Percentiles rank a stretch among this genome's conserved stretches.
These are phyloP conservation scores for Myxozyma melibiosi DNA, from an alignment of 805 yeast genomes.

Conservation along the genomic window DNA sequence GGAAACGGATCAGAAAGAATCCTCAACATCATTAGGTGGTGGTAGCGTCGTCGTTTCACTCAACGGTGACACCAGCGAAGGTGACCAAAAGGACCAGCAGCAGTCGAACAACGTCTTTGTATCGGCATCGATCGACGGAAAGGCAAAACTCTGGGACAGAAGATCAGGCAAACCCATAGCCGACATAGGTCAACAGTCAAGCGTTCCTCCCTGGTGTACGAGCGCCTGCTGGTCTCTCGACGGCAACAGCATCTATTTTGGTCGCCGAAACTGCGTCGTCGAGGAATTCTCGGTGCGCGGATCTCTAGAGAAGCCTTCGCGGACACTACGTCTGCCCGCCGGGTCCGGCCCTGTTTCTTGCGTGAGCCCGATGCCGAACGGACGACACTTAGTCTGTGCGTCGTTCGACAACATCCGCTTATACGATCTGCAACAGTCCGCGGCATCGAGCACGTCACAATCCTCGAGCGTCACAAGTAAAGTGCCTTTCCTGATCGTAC, in stretches of 20 bases:
- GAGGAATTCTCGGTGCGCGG: conserved; percentile 48
- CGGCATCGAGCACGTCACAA: conserved; percentile 13
- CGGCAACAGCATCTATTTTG: conserved; percentile 79
- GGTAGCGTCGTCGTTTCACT: conserved; percentile 2
- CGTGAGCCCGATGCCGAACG: conserved; percentile 77
- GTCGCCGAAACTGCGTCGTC: conserved; percentile 75
- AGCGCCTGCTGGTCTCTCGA: conserved; percentile 54
- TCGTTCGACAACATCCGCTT: conserved; percentile 87
- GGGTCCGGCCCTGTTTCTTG: conserved; percentile 91
- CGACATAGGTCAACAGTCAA: conserved; percentile 56
- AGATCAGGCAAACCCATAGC: conserved; percentile 52
- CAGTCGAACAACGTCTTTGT: conserved; percentile 57
- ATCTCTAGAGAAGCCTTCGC: conserved; percentile 51
- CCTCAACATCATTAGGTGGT: not conserved
- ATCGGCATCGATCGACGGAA: conserved; percentile 83
- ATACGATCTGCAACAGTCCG: conserved; percentile 59
- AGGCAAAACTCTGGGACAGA: conserved; percentile 78
- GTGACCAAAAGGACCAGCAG: conserved; percentile 1
- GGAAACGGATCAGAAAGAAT: not conserved
- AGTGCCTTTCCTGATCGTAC: conserved; percentile 80
- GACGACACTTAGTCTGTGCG: conserved; percentile 78
- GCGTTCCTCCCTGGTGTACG: conserved; percentile 93
- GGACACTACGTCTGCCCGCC: conserved; percentile 71
- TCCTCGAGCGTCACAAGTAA: conserved; percentile 40
- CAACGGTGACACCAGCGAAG: conserved; percentile 4